Evolutionary conservation across 176 grass and related monocot genomes (phyloP).

Genomic region (Pharus latifolius): DNA sequence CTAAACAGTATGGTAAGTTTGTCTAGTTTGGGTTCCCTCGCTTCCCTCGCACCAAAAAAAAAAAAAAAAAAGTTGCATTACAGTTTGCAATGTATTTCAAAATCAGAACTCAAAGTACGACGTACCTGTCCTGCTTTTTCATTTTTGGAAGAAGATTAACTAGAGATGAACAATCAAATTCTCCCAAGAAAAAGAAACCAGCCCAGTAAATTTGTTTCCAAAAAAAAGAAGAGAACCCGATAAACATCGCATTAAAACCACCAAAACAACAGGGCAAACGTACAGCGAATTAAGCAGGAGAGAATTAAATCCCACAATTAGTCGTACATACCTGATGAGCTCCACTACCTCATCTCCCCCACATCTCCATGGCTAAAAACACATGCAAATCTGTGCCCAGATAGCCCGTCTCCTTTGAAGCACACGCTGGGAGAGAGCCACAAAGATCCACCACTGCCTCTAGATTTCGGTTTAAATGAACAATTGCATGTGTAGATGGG

Average conservation of each 20-base stretch:
- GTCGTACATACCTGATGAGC: slow-evolving; percentile 8
- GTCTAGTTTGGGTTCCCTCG: no score
- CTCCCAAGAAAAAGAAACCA: no score
- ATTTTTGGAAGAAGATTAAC: no score
- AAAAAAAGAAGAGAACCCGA: not conserved
- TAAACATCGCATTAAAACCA: not conserved
- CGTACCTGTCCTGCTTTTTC: no score
- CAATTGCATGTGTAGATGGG: not conserved
- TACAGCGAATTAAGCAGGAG: not conserved
- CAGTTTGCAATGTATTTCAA: no score
- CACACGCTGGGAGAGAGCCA: no score
- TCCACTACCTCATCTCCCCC: not conserved
- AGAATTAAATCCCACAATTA: not conserved
- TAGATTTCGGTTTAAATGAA: not conserved
- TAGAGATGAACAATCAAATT: no score
- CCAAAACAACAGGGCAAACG: not conserved
- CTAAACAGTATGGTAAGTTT: no score
- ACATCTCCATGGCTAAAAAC: not conserved
- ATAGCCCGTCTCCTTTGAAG: not conserved
- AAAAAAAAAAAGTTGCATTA: no score
- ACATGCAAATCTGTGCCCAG: not conserved
- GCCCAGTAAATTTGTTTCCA: no score
- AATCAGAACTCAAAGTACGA: no score
- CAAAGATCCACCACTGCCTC: not conserved
- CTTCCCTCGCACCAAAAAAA: no score